Conservation (phyloP, 176 grass and related monocot species). For the Eremochloa ophiuroides region DNA sequence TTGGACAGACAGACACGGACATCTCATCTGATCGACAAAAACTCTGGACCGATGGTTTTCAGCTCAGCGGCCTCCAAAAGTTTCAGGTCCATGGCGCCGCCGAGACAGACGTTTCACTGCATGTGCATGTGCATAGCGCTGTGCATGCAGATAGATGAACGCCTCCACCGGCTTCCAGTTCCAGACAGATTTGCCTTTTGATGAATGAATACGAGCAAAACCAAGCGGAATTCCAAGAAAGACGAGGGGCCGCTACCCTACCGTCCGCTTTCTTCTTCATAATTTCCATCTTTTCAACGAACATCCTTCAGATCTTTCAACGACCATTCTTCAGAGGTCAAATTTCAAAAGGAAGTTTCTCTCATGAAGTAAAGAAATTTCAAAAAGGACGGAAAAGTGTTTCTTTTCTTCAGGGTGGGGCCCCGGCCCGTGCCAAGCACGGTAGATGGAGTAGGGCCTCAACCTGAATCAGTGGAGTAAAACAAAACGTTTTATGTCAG, state of each 20-base stretch:
- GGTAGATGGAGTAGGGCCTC: too few species aligned
- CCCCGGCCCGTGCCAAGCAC: too few species aligned
- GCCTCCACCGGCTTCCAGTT: neutral
- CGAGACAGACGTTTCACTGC: neutral
- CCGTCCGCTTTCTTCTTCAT: neutral
- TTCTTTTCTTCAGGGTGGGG: too few species aligned
- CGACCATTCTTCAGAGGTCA: too few species aligned
- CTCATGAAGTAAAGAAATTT: too few species aligned
- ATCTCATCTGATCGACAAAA: neutral
- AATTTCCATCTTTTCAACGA: too few species aligned
- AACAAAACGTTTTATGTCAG: neutral
- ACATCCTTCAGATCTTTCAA: too few species aligned
- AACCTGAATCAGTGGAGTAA: neutral
- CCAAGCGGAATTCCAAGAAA: neutral
- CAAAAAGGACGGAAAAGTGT: too few species aligned
- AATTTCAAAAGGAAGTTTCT: too few species aligned
- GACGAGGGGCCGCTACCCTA: neutral
- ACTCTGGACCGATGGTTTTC: slow-evolving; percentile 3
- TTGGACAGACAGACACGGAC: slow-evolving; percentile 10
- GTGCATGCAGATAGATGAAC: neutral
- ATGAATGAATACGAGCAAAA: neutral
- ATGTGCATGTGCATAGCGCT: neutral
- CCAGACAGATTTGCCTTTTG: neutral
- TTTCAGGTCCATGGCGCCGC: neutral
- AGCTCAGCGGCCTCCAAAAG: neutral